Conservation (phyloP, 768 basidiomycete species). For the Tylopilus subfusipes region DNA sequence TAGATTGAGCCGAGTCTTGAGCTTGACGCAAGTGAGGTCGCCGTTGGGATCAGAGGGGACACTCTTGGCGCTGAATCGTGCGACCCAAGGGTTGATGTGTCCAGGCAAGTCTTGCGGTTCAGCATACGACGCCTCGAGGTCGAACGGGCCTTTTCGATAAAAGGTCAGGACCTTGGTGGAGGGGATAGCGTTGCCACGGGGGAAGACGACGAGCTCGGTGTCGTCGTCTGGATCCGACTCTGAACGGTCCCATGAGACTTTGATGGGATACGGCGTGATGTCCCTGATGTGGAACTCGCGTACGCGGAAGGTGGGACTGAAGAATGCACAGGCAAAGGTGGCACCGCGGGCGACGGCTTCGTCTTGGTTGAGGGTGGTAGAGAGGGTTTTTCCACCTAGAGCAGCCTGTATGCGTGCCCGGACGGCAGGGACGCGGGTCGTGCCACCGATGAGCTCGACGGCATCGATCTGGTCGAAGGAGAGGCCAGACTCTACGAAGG, state of each 20-base stretch:
- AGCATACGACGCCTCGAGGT: constrained; percentile 82
- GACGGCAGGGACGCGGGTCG: constrained; percentile 90
- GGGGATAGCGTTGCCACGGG: constrained; percentile 77
- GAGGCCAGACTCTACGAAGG: constrained; percentile 77
- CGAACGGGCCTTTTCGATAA: constrained; percentile 85
- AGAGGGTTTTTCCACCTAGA: constrained; percentile 81
- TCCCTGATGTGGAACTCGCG: constrained; percentile 92
- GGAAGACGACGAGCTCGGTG: constrained; percentile 89
- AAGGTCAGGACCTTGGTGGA: constrained; percentile 96
- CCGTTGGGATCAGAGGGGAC: constrained; percentile 68
- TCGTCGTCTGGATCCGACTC: constrained; percentile 82
- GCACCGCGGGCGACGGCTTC: constrained; percentile 96
- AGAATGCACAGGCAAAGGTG: constrained; percentile 95
- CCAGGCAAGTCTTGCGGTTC: constrained; percentile 72
- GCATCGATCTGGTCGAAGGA: constrained; percentile 82
- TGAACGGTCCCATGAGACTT: constrained; percentile 78
- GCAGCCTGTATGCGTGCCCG: constrained; percentile 81
- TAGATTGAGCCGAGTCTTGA: constrained; percentile 84
- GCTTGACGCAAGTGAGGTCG: constrained; percentile 79
- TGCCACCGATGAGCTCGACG: constrained; percentile 91
- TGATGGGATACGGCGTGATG: constrained; percentile 84
- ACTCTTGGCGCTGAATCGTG: constrained; percentile 75
- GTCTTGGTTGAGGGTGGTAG: constrained; percentile 94
- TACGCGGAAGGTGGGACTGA: constrained; percentile 97
- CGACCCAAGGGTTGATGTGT: constrained; percentile 80